Evolutionary conservation across 306 rosid species (phyloP), one percentile per base, ranked within the genome.

Genomic region (Sicyos baderoa): DNA sequence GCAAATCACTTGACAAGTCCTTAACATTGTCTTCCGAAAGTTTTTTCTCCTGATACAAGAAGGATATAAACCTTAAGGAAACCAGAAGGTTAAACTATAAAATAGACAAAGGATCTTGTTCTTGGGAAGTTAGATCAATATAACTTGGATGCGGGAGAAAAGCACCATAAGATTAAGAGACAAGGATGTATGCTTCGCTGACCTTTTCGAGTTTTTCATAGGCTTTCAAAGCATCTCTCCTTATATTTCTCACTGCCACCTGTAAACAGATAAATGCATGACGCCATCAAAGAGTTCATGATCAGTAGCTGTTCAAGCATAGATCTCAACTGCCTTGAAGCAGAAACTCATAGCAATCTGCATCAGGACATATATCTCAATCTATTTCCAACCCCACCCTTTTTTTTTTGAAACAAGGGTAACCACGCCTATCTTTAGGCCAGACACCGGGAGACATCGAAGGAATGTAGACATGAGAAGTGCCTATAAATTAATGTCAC

Each of bases 181-280:
- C 15, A 72, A 80, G 57, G 60, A 74, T 63, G 52, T 17, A 40
- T 81, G 76, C 57, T 75, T 76, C 79, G 74, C 68, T 75, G 73
- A 90, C 99, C 99, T 94, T 94, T 84, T 94, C 96, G 69, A 94
- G 97, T 75, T 94, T 94, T 52, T 90, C 96, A 73, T 84, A 88
- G 76, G 97, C 94, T 82, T 88, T 94, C 75, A 94, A 64, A 59
- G 90, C 90, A 85, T 94, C 99, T 82, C 99, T 90, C 83, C 99
- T 84, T 81, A 94, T 88, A 74, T 94, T 94, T 87, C 99, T 83
- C 76, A 94, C 65, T 73, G 96, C 97, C 76, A 94, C 99, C 97
- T 88, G 73, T 23, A 64, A 78, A 59, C 42, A 32, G 65, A 50
- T 40, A 78, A 60, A 42, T 35, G 49, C 19, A 40, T 18, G 25